Evolutionary conservation across 2,329 filamentous ascomycete species (phyloP), one percentile per base, ranked within the genome.

Genomic region (Chaetomium sp.): DNA sequence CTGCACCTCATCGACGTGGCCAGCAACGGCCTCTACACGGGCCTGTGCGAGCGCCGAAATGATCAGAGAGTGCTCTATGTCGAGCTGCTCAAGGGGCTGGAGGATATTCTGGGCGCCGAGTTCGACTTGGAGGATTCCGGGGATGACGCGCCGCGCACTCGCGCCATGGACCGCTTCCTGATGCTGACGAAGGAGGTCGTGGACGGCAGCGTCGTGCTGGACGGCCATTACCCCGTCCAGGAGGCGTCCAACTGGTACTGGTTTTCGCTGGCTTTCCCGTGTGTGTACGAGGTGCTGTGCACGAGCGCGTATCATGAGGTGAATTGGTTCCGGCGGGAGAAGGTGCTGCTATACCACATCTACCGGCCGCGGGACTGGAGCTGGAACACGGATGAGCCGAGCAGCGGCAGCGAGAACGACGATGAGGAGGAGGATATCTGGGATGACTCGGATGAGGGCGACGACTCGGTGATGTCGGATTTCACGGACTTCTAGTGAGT

Each of bases 31-130:
- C 8, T 53, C 12, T 25, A 9, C 5, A 9, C 31, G 38, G 23
- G n/a, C 2, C 23, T 29, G 35, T 12, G 35, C 2, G 33, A 4
- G n/a, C n/a, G 16, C 8, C 0, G 1, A 13, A 16, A 13, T 1
- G 50, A 23, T 25, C 5, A 10, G 21, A 21, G 47, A 23, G 58
- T 60, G 49, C 19, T 54, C 1, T 54, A 53, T 45, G 58, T 60
- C 4, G 58, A 60, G 58, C 5, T 60, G n/a, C 27, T 60, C 31
- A n/a, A 9, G 49, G n/a, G 7, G 19, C 13, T 60, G 47, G 58
- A 60, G 58, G 58, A 21, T 8, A 23, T 60, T 13, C 31, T 60
- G 23, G 42, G 3, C 4, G 42, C 42, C 2, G 42, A 47, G 42
- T 21, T 4, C 7, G 42, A 21, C 13, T 8, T 47, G 16, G 5